Percentiles rank a stretch among this genome's conserved stretches.
Conservation (phyloP, 1,139 yeast species). For the Candida glucosophila region DNA sequence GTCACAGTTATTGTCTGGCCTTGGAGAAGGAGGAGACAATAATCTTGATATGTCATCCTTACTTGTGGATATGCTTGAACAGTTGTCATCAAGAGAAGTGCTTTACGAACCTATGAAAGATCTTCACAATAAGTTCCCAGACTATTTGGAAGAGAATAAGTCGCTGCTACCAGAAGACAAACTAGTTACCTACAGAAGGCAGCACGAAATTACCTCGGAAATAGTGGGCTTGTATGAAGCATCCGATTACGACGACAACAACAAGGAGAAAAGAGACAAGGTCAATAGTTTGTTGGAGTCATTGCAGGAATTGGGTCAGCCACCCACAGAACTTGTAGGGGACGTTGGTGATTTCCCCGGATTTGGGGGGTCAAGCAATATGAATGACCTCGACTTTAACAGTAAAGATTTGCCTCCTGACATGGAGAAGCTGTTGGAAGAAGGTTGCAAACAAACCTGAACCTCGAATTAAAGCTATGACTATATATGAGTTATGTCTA, state of each 20-base stretch:
- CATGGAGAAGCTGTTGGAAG: constrained; percentile 37
- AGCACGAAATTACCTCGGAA: constrained; percentile 43
- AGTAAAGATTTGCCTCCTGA: constrained; percentile 40
- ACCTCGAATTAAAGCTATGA: constrained; percentile 1
- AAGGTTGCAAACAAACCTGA: constrained; percentile 22
- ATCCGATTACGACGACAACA: constrained; percentile 43
- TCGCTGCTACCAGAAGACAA: constrained; percentile 38
- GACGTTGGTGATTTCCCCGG: constrained; percentile 57
- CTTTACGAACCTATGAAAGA: constrained; percentile 86
- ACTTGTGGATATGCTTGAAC: constrained; percentile 71
- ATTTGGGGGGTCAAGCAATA: constrained; percentile 23
- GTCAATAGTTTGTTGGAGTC: constrained; percentile 54
- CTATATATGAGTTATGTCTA: constrained; percentile 6
- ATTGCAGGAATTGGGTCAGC: constrained; percentile 79
- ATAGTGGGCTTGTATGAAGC: constrained; percentile 53
- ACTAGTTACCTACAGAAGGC: constrained; percentile 42
- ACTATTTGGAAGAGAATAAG: constrained; percentile 46
- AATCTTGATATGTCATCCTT: constrained; percentile 54
- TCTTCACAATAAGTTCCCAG: constrained; percentile 61
- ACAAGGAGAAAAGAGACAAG: constrained; percentile 41
- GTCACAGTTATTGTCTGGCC: constrained; percentile 44
- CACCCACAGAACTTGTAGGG: constrained; percentile 74
- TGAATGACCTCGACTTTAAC: constrained; percentile 28
- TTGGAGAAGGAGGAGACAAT: constrained; percentile 39
- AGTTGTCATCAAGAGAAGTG: constrained; percentile 78